Conservation (phyloP, 2,329 filamentous ascomycete genomes). For the Cercospora sp. region DNA sequence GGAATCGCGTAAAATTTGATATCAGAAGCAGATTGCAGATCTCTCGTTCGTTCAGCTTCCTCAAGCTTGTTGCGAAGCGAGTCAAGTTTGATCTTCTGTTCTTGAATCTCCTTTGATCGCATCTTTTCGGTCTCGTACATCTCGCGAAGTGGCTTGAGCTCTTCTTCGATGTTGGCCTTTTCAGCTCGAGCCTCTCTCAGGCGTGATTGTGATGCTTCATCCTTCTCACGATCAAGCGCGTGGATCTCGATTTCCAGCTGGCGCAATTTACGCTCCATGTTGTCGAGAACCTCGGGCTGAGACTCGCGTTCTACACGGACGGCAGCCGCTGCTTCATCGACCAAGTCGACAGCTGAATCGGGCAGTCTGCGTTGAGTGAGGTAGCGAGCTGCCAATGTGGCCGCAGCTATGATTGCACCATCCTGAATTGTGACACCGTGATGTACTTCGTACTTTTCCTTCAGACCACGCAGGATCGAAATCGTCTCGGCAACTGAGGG, state of each 20-base stretch:
- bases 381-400: constrained; percentile 90
- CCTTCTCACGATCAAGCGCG: constrained; percentile 88
- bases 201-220: constrained; percentile 84
- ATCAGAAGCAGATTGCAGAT: constrained; percentile 85
- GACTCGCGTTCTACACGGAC: constrained; percentile 94
- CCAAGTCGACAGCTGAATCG: constrained; percentile 93
- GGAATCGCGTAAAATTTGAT: constrained; percentile 97
- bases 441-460: constrained; percentile 97
- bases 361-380: constrained; percentile 87
- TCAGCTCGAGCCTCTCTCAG: constrained; percentile 83
- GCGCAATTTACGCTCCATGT: constrained; percentile 82
- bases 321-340: constrained; percentile 96
- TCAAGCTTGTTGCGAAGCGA: constrained; percentile 87
- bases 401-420: constrained; percentile 84
- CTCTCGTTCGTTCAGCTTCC: constrained; percentile 83
- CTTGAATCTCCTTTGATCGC: constrained; percentile 52
- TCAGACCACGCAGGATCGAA: constrained; percentile 96
- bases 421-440: constrained; percentile 97
- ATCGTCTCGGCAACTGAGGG: constrained; percentile 85
- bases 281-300: constrained; percentile 93
- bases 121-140: constrained; percentile 95
- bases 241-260: constrained; percentile 98
- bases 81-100: constrained; percentile 93
- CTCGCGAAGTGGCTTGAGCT: constrained; percentile 84
- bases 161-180: constrained; percentile 90